phyloP scores from a whole-genome alignment of 305 asterid genomes.

The Coffea humblotiana region DNA sequence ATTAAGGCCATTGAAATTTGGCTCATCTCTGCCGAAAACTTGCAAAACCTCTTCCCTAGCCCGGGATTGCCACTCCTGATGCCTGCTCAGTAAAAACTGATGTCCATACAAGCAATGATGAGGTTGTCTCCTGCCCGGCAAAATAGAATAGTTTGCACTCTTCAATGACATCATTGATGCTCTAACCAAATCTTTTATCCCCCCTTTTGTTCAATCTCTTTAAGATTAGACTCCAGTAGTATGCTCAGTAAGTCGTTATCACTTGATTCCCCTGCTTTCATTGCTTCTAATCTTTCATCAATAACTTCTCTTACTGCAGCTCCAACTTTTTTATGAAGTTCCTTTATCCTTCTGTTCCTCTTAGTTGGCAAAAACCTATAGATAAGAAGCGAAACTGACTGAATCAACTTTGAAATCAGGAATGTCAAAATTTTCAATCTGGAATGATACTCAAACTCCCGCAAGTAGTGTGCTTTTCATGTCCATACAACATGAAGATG shows the following conservation, averaged over 20 bases:
- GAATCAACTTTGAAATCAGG: background rate
- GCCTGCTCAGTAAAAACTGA: conserved; percentile 14
- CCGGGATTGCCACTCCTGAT: conserved; percentile 16
- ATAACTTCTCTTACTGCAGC: conserved; percentile 30
- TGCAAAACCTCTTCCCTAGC: conserved; percentile 22
- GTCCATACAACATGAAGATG: background rate
- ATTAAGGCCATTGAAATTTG: conserved; percentile 11
- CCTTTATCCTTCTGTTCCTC: conserved; percentile 38
- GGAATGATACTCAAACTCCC: background rate
- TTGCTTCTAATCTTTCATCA: conserved; percentile 18
- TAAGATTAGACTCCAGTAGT: conserved; percentile 41
- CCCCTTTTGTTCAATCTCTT: conserved; percentile 16
- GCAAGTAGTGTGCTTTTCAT: too few relatives aligned
- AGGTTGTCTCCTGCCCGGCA: conserved; percentile 26
- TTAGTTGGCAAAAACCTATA: conserved; percentile 48
- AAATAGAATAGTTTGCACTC: conserved; percentile 25
- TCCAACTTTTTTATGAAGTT: conserved; percentile 32
- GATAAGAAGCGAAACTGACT: background rate
- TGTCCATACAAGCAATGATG: conserved; percentile 22
- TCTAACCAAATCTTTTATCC: conserved; percentile 8
- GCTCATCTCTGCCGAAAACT: conserved; percentile 12
- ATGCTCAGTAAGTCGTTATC: conserved; percentile 40
- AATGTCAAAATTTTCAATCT: background rate
- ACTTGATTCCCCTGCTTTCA: conserved; percentile 36
- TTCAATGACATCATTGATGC: conserved; percentile 14